A percentile compares a stretch with the other conserved stretches of the same genome.
phyloP scores from a whole-genome alignment of 805 yeast genomes.

The Ogataea neopini region DNA sequence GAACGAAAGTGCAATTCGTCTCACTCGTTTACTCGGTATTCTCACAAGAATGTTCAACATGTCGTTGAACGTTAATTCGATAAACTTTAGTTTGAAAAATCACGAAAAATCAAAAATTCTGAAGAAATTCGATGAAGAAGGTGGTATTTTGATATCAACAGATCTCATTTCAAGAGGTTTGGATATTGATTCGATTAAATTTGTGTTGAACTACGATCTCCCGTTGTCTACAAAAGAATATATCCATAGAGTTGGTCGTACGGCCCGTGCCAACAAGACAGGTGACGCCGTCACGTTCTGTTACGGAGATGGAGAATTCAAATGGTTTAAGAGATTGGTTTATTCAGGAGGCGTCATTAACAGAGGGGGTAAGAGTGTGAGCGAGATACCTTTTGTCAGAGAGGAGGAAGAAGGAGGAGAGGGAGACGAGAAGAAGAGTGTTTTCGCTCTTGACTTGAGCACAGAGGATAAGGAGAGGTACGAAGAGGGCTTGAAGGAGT shows the following conservation, averaged over 20 bases:
- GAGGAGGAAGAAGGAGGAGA: conserved; percentile 9
- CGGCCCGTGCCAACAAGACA: conserved; percentile 84
- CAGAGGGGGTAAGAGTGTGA: conserved; percentile 41
- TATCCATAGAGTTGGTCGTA: conserved; percentile 95
- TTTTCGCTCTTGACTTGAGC: conserved; percentile 34
- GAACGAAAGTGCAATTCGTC: conserved; percentile 84
- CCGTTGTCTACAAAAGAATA: conserved; percentile 90
- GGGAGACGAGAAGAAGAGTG: conserved; percentile 10
- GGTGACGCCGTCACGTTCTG: conserved; percentile 78
- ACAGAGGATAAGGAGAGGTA: conserved; percentile 43
- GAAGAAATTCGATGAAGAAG: conserved; percentile 52
- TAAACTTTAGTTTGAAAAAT: conserved; percentile 60
- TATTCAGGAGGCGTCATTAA: conserved; percentile 52
- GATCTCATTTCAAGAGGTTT: conserved; percentile 97
- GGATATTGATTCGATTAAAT: conserved; percentile 67
- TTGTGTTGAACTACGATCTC: conserved; percentile 86
- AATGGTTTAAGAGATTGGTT: conserved; percentile 55
- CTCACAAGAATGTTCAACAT: conserved; percentile 34
- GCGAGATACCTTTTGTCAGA: conserved; percentile 36
- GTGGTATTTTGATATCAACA: conserved; percentile 67
- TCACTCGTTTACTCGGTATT: conserved; percentile 58
- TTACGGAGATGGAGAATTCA: conserved; percentile 77
- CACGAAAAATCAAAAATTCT: conserved; percentile 57
- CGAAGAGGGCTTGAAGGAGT: conserved; percentile 42
- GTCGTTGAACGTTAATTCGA: conserved; percentile 39